Evolutionary conservation across 2,329 filamentous ascomycete species (phyloP).

Genomic region (Zymoseptoria brevis): DNA sequence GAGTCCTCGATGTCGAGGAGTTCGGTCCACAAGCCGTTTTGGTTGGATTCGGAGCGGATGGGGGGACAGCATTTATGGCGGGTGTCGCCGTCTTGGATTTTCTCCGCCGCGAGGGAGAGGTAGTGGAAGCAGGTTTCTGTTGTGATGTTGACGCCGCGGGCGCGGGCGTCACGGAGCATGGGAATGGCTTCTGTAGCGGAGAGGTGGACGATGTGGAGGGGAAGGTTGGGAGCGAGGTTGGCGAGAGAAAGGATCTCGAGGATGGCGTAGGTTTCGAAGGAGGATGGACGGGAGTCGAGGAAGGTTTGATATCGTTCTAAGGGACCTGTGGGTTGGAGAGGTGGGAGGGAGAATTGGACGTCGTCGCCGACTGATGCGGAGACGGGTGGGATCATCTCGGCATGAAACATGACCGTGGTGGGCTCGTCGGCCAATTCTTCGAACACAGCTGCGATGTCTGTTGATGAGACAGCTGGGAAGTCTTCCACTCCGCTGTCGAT

Average conservation of each 20-base stretch:
- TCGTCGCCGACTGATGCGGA: constrained; percentile 70
- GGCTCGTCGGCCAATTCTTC: constrained; percentile 67
- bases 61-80: constrained; percentile 93
- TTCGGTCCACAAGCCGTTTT: constrained; percentile 81
- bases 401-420: constrained; percentile 97
- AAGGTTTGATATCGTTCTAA: constrained; percentile 80
- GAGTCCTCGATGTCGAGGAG: constrained; percentile 56
- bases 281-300: constrained; percentile 77
- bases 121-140: constrained; percentile 97
- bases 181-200: constrained; percentile 85
- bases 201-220: constrained; percentile 88
- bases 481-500: constrained; percentile 97
- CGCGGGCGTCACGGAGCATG: constrained; percentile 64
- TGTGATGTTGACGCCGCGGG: constrained; percentile 71
- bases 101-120: constrained; percentile 73
- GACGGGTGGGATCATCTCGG: constrained; percentile 93
- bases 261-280: constrained; percentile 86
- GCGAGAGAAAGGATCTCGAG: constrained; percentile 78
- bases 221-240: constrained; percentile 68
- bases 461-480: constrained; percentile 79
- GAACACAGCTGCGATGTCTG: constrained; percentile 75
- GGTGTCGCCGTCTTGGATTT: constrained; percentile 76
- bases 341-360: constrained; percentile 59
- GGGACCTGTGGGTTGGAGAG: constrained; percentile 62
- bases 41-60: constrained; percentile 73